phyloP scores from a whole-genome alignment of 805 yeast genomes.

The Osmozyma mogii region DNA sequence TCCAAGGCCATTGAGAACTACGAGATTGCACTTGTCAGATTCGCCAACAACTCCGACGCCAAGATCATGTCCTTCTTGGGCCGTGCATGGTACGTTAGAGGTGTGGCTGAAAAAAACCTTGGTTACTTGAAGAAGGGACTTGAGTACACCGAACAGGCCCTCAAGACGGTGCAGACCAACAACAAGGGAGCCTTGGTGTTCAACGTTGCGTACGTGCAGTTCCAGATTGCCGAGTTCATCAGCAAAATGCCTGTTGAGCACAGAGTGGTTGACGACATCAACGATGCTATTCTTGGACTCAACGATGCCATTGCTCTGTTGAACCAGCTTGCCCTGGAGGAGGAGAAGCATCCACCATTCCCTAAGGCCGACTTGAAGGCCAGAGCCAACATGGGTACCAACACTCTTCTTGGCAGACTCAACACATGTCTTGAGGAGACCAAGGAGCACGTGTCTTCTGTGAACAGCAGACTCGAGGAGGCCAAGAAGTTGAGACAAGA shows the following conservation, averaged over 20 bases:
- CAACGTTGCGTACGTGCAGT: slow-evolving; percentile 77
- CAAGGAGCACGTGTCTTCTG: slow-evolving; percentile 49
- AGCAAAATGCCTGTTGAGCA: slow-evolving; percentile 50
- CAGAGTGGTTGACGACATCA: slow-evolving; percentile 57
- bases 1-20: slow-evolving; percentile 84
- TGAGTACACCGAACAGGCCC: slow-evolving; percentile 54
- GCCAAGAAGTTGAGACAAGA: slow-evolving; percentile 63
- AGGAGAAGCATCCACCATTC: slow-evolving; percentile 60
- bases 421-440: slow-evolving; percentile 69
- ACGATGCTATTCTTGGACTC: slow-evolving; percentile 47
- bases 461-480: slow-evolving; percentile 56
- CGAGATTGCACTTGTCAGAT: slow-evolving; percentile 67
- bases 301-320: slow-evolving; percentile 54
- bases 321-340: slow-evolving; percentile 46
- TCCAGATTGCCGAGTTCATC: slow-evolving; percentile 78
- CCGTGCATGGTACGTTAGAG: slow-evolving; percentile 83
- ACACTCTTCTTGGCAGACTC: slow-evolving; percentile 65
- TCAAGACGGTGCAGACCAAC: slow-evolving; percentile 20
- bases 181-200: slow-evolving; percentile 42
- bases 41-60: slow-evolving; percentile 55
- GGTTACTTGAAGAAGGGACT: slow-evolving; percentile 56
- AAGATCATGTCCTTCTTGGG: slow-evolving; percentile 68
- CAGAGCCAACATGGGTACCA: slow-evolving; percentile 79
- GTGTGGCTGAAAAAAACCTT: slow-evolving; percentile 54
- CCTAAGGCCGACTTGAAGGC: slow-evolving; percentile 73